These are phyloP conservation scores for Aspergillus neotritici DNA, from an alignment of 2,329 filamentous ascomycete genomes.

Conservation along the genomic window DNA sequence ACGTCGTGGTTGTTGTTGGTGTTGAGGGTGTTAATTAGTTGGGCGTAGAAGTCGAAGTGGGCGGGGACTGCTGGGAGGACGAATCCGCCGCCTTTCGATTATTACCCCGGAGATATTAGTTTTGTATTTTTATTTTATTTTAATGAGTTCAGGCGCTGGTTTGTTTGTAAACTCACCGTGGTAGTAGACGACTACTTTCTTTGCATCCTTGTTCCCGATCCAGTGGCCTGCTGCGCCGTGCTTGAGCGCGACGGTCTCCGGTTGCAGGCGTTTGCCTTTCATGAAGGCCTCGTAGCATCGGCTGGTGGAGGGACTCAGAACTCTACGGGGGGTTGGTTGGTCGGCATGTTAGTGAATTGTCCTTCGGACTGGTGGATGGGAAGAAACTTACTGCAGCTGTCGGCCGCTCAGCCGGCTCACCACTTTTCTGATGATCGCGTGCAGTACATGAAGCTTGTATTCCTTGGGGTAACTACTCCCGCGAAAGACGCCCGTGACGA, in stretches of 20 bases:
- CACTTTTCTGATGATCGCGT: slow-evolving; percentile 27
- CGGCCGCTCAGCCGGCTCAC: slow-evolving; percentile 19
- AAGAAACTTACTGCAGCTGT: slow-evolving; percentile 30
- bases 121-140: too few species aligned
- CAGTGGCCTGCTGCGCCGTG: slow-evolving; percentile 33
- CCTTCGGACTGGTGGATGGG: not conserved
- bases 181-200: slow-evolving; percentile 35
- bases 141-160: too few species aligned
- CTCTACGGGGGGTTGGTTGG: slow-evolving; percentile 13
- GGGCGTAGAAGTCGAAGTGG: slow-evolving; percentile 43
- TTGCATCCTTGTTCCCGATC: slow-evolving; percentile 36
- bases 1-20: slow-evolving; percentile 40
- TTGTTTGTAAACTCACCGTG: slow-evolving; percentile 25
- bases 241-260: slow-evolving; percentile 26
- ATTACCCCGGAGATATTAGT: too few species aligned
- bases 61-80: slow-evolving; percentile 37
- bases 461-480: slow-evolving; percentile 31
- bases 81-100: slow-evolving; percentile 53
- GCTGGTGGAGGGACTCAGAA: slow-evolving; percentile 19
- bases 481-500: slow-evolving; percentile 35
- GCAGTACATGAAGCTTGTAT: slow-evolving; percentile 32
- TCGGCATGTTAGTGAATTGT: not conserved
- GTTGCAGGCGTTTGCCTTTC: slow-evolving; percentile 21
- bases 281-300: slow-evolving; percentile 22
- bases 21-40: slow-evolving; percentile 37